Base-by-base conservation (phyloP, 768 basidiomycete genomes). In the Russula virescens region DNA sequence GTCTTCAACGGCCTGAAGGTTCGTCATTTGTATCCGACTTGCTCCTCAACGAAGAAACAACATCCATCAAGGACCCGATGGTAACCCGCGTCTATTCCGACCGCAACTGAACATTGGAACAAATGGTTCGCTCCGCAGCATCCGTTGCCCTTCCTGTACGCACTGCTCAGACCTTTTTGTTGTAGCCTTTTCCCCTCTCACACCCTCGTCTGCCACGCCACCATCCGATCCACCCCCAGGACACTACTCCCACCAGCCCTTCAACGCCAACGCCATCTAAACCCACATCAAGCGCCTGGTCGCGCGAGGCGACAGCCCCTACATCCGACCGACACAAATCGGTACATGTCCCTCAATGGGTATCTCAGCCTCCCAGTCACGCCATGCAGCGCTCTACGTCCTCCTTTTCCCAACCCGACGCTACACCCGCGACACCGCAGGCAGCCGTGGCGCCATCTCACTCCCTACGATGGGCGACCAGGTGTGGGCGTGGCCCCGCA, bases 41-140 rank as follows among this genome's bases (percentile, higher is more conserved):
- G 13, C 19, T 10, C 26, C 2, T 59, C 23, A 5, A 35, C n/a
- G 48, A 11, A 35, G 38, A n/a, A n/a, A n/a, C 55, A 50, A 38
- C 2, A 26, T 26, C 42, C 89, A 88, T 72, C 62, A 82, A 1
- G 86, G 83, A 11, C 81, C 83, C n/a, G 79, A 89, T 61, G 92
- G 91, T 1, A 81, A 83, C 55, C 80, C 85, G 1, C 79, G 88
- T 8, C 74, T 96, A 42, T 97, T 97, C 79, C 78, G 94, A 35
- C 93, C 94, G 0, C 79, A 90, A 34, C 75, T 81, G 72, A 96
- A 96, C 73, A 93, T 95, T n/a, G 91, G 81, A 80, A 28, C 87
- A 94, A 28, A 80, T 98, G 73, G 77, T 80, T 49, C 77, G 80
- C 38, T 90, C 88, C 23, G 83, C 83, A 0, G 83, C 79, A 1